A percentile compares a stretch with the other conserved stretches of the same genome.
Evolutionary conservation across 78 protist species (phyloP).

Genomic region (Tieghemostelium lacteum): DNA sequence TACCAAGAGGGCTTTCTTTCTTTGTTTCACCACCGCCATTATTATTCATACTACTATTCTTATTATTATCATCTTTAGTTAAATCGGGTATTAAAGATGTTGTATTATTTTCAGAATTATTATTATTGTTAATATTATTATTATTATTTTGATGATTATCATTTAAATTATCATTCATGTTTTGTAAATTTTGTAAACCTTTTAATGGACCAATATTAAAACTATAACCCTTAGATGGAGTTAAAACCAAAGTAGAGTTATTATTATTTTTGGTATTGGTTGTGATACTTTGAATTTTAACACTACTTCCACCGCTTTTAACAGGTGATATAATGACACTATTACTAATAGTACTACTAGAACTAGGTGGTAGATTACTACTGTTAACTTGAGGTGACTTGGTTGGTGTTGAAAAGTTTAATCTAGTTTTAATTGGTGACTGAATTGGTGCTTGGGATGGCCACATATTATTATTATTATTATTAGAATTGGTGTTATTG

Average conservation of each 20-base stretch:
- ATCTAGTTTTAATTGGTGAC: slow-evolving; percentile 4
- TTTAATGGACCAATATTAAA: slow-evolving; percentile 27
- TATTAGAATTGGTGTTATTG: slow-evolving; percentile 1
- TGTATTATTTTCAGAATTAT: background rate
- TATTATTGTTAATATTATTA: slow-evolving; percentile 9
- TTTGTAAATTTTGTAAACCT: background rate
- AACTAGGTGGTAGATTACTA: background rate
- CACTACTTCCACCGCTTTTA: background rate
- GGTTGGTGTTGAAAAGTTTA: background rate
- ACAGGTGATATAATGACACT: background rate
- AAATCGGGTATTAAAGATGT: background rate
- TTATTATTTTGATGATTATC: background rate
- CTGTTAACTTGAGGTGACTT: background rate
- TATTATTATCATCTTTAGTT: background rate
- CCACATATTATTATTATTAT: background rate
- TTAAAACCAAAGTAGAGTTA: background rate
- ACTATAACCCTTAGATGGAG: background rate
- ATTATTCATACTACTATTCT: background rate
- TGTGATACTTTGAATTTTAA: background rate
- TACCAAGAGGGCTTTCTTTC: background rate
- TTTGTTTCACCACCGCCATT: background rate
- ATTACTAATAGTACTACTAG: too few relatives aligned
- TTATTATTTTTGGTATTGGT: background rate
- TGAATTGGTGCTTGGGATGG: background rate
- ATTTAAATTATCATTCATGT: background rate